Percentiles rank a stretch among this genome's conserved stretches.
These are phyloP conservation scores for Salvia splendens DNA, from an alignment of 257 asterid species.

Conservation along the genomic window DNA sequence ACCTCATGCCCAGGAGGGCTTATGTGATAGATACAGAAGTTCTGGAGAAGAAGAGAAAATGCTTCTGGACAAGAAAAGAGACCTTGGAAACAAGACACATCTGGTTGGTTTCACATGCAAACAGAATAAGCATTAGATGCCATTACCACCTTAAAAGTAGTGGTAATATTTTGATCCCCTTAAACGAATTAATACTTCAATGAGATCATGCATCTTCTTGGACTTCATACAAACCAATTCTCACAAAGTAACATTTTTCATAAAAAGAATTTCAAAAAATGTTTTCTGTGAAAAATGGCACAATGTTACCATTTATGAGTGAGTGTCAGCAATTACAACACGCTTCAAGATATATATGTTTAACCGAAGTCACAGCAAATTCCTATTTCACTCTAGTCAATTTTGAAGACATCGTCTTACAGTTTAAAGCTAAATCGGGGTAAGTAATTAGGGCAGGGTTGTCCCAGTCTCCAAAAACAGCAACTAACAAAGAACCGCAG, in stretches of 20 bases:
- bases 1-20: conserved; percentile 87
- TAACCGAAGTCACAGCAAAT: not conserved
- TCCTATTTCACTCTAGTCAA: not conserved
- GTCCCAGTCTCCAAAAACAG: conserved; percentile 84
- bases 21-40: conserved; percentile 72
- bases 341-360: conserved; percentile 3
- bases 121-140: conserved; percentile 33
- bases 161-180: conserved; percentile 13
- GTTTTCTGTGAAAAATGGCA: not conserved
- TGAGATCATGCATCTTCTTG: conserved; percentile 13
- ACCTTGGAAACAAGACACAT: conserved; percentile 71
- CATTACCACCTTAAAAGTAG: conserved; percentile 20
- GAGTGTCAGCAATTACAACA: conserved; percentile 19
- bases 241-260: conserved; percentile 1
- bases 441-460: conserved; percentile 90
- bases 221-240: conserved; percentile 2
- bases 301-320: not conserved
- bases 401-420: conserved; percentile 49
- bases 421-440: conserved; percentile 90
- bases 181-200: conserved; percentile 23
- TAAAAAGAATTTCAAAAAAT: not conserved
- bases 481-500: conserved; percentile 60
- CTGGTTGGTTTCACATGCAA: conserved; percentile 44
- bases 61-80: conserved; percentile 68
- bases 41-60: conserved; percentile 66